Evolutionary conservation across 2,329 filamentous ascomycete genomes (phyloP), one percentile per base, ranked within the genome.

Genomic region (Ceratocystis albifundus): DNA sequence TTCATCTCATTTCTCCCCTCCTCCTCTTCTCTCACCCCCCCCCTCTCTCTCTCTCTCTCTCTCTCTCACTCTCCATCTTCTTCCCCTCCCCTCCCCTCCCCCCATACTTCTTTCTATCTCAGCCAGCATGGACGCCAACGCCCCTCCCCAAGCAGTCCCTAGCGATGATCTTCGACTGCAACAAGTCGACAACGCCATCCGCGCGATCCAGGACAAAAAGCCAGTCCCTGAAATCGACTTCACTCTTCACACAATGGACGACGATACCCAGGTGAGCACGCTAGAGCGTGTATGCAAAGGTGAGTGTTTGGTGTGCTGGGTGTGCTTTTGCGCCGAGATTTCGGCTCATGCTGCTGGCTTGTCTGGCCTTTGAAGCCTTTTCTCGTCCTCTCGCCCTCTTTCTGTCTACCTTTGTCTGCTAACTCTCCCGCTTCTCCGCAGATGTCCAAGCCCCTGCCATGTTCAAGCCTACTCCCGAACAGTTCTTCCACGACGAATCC

Each of bases 171-270:
- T 77, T 73, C 80, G 80, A 75, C 81, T 76, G 72, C 75, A 78
- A 72, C 85, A 88, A 76, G 83, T 96, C 74, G 90, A 96, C 79
- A 93, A 90, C 84, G 88, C 90, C 72, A 88, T 93, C 74, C 90
- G 89, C 76, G 94, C 94, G 69, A 91, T 99, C 74, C 86, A 87
- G 76, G 86, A 96, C 73, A 97, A 97, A 87, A 93, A 89, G 80
- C 92, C 93, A 65, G 83, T 95, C 63, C 94, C 94, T 67, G 93
- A 97, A 82, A 97, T 99, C 74, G 94, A 99, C 80, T 99, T 99
- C 76, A 95, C 90, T 66, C 86, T 99, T 74, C 94, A 99, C 77
- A 94, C 89, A 69, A 96, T 97, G 93, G 94, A 99, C 77, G 94
- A 99, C 81, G 90, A 90, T 74, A 87, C 84, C 65, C 90, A 96